Base-by-base conservation (phyloP, 2,329 filamentous ascomycete species). In the Pyrenophora teres region DNA sequence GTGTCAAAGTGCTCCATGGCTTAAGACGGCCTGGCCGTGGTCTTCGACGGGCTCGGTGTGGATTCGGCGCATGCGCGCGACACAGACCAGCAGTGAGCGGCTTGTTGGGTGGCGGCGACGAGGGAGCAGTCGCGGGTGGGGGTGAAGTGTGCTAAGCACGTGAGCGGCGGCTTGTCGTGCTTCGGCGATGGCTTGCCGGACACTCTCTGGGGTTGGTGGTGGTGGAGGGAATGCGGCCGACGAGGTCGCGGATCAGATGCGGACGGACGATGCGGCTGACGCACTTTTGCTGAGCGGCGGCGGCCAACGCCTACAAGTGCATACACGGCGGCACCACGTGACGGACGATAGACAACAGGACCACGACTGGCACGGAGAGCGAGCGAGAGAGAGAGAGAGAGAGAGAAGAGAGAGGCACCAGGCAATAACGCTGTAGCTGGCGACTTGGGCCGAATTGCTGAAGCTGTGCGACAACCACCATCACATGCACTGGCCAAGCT, bases 1-100 rank as follows among this genome's bases (percentile, higher is more conserved):
- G 81, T 81, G 69, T 85, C 82, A 73, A 82, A 85, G 70, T 81
- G 78, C 66, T 84, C 82, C 75, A 77, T 77, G 52, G 62, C 68
- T 68, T 56, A 54, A 50, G 52, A 56, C 57, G 47, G 59, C 48
- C 46, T 56, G 57, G 63, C 64, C 62, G 58, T 60, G 57, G 52
- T 52, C 30, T 52, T 52, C 48, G 52, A 42, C 54, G 43, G 38
- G 48, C 48, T 50, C 21, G 56, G 52, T 21, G 43, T 52, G 25
- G 57, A 49, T 50, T 54, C 21, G 61, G 63, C 59, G 70, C 68
- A 71, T 70, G 51, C 62, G 69, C 63, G 67, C 66, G 60, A 60
- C 57, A 18, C 55, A 35, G 32, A 49, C 18, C 40, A 40, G 38
- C 19, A 19, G 19, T 19, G 45, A 13, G 41, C 41, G 19, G 32